Evolutionary conservation across 768 basidiomycete species (phyloP).

Genomic region (Scleroderma bovista): DNA sequence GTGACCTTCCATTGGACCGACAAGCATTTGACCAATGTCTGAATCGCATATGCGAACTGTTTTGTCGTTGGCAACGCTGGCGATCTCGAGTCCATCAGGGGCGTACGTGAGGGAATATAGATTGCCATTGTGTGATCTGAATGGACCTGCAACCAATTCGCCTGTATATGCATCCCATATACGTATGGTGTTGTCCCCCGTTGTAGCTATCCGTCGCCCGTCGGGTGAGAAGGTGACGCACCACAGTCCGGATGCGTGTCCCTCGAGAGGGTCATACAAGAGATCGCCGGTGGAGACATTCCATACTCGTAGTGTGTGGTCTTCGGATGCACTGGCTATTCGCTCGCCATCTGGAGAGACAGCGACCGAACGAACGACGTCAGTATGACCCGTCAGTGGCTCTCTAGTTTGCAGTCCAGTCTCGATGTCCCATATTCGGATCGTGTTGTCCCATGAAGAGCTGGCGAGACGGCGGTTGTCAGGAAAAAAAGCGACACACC

Average conservation of each 20-base stretch:
- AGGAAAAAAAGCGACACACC: slow-evolving; percentile 25
- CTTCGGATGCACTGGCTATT: slow-evolving; percentile 25
- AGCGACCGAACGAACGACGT: slow-evolving; percentile 24
- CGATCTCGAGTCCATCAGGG: slow-evolving; percentile 27
- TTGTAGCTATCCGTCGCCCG: slow-evolving; percentile 27
- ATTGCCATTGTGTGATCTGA: slow-evolving; percentile 27
- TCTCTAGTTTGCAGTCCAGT: slow-evolving; percentile 9
- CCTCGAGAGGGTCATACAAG: slow-evolving; percentile 20
- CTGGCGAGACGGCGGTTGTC: slow-evolving; percentile 20
- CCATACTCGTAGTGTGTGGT: slow-evolving; percentile 26
- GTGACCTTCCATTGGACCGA: slow-evolving; percentile 23
- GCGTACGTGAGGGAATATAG: slow-evolving; percentile 35
- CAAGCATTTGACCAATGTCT: slow-evolving; percentile 33
- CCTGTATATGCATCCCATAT: slow-evolving; percentile 28
- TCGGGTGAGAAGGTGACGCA: slow-evolving; percentile 29
- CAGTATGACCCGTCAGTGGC: slow-evolving; percentile 22
- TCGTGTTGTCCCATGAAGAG: slow-evolving; percentile 21
- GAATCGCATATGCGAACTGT: slow-evolving; percentile 28
- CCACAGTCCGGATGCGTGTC: slow-evolving; percentile 21
- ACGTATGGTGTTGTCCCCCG: slow-evolving; percentile 27
- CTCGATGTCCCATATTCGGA: slow-evolving; percentile 24
- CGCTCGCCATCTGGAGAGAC: slow-evolving; percentile 24
- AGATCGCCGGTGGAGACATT: slow-evolving; percentile 15
- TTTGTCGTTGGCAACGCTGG: slow-evolving; percentile 26
- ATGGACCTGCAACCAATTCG: slow-evolving; percentile 19